A percentile compares a stretch with the other conserved stretches of the same genome.
Evolutionary conservation across 257 asterid genomes (phyloP).

Genomic region (Gentiana dahurica): DNA sequence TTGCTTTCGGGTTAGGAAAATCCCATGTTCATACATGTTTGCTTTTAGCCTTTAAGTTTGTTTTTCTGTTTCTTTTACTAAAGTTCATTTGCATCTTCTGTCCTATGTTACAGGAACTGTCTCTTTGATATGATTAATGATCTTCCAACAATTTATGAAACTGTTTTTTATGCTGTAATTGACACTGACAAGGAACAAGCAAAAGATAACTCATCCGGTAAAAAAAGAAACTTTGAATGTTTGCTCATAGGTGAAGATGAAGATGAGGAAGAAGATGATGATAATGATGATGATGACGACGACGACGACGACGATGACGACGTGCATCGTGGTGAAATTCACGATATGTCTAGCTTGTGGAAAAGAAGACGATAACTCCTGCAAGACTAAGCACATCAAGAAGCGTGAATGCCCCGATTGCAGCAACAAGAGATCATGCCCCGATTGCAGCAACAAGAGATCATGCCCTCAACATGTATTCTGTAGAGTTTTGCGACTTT

Average conservation of each 20-base stretch:
- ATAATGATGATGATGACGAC: constrained; percentile 19
- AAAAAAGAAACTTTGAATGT: constrained; percentile 10
- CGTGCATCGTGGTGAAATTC: constrained; percentile 31
- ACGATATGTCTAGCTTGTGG: constrained; percentile 73
- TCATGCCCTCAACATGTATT: constrained; percentile 28
- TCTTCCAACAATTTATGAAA: constrained; percentile 69
- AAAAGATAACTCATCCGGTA: constrained; percentile 33
- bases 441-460: constrained; percentile 63
- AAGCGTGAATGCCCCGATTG: constrained; percentile 85
- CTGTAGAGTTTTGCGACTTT: not conserved
- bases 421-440: constrained; percentile 55
- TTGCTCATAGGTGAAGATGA: constrained; percentile 20
- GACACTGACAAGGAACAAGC: constrained; percentile 59
- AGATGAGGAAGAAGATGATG: constrained; percentile 37
- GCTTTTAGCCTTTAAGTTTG: too few species aligned
- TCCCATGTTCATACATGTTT: too few species aligned
- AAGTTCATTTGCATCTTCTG: too few species aligned
- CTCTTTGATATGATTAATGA: constrained; percentile 76
- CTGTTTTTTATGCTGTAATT: constrained; percentile 72
- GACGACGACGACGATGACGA: constrained; percentile 38
- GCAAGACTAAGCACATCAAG: constrained; percentile 82
- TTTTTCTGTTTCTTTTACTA: too few species aligned
- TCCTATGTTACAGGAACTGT: constrained; percentile 49
- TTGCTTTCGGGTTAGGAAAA: too few species aligned
- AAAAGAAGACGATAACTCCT: constrained; percentile 64